Percentiles rank a stretch among this genome's conserved stretches.
Conservation (phyloP, 2,329 filamentous ascomycete species). For the Ophiosphaerella narmari region DNA sequence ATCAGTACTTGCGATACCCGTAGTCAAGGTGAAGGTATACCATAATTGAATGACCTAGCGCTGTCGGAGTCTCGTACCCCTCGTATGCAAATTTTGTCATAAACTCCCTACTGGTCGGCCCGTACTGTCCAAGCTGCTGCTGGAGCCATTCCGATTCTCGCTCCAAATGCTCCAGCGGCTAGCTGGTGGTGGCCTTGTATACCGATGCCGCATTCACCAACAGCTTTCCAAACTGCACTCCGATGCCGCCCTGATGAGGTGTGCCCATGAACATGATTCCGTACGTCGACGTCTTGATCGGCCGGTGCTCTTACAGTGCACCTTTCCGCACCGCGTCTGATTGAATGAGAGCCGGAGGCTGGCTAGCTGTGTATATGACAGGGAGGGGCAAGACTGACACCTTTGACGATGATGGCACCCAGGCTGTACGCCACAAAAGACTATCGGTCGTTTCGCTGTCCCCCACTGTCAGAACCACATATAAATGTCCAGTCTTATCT, state of each 20-base stretch:
- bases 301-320: constrained; percentile 32
- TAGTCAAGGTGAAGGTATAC: constrained; percentile 6
- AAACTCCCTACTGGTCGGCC: constrained; percentile 43
- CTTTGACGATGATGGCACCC: not conserved
- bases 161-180: constrained; percentile 40
- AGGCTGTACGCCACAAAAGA: not conserved
- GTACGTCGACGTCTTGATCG: constrained; percentile 45
- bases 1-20: too few species aligned
- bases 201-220: constrained; percentile 43
- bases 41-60: constrained; percentile 30
- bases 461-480: not conserved
- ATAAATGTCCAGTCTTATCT: too few species aligned
- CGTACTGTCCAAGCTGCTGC: constrained; percentile 43
- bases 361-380: too few species aligned
- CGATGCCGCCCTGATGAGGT: constrained; percentile 45
- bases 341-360: too few species aligned
- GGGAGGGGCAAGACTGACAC: not conserved
- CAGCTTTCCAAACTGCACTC: constrained; percentile 33
- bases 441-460: not conserved
- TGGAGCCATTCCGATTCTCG: constrained; percentile 44
- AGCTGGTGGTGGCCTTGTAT: constrained; percentile 34
- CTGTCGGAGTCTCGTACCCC: constrained; percentile 33
- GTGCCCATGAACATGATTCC: constrained; percentile 49
- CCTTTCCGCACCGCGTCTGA: constrained; percentile 14
- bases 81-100: constrained; percentile 43